Percentiles rank a stretch among this genome's conserved stretches.
phyloP scores from a whole-genome alignment of 495 filamentous ascomycete genomes.

The Xylaria grammica region DNA sequence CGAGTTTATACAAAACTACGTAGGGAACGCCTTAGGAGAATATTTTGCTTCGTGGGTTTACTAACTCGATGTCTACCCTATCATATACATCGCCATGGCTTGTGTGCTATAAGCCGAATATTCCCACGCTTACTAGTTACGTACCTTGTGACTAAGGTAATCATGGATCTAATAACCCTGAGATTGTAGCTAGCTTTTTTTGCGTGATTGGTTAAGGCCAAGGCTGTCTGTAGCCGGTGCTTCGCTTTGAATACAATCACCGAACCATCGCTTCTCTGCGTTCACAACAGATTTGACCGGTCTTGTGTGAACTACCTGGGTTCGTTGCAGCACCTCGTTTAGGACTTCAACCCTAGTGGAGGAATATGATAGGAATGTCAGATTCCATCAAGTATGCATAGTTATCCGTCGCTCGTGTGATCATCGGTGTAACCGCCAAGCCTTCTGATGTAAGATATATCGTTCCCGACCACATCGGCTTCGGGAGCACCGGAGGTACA shows the following conservation, averaged over 20 bases:
- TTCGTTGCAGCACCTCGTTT: constrained; percentile 7
- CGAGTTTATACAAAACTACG: neutral
- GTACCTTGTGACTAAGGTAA: neutral
- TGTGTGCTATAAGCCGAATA: too few species aligned
- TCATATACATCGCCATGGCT: too few species aligned
- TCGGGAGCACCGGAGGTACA: neutral
- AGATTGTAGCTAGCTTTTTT: constrained; percentile 18
- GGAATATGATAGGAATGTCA: constrained; percentile 10
- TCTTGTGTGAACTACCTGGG: neutral
- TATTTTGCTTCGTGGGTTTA: too few species aligned
- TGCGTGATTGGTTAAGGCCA: constrained; percentile 14
- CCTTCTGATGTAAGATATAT: constrained; percentile 19
- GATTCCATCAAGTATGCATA: constrained; percentile 12
- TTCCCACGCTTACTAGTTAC: neutral
- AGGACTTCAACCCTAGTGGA: neutral
- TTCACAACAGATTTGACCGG: neutral
- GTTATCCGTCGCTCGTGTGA: constrained; percentile 9
- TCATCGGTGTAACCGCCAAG: constrained; percentile 10
- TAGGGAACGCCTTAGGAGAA: neutral
- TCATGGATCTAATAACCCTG: neutral
- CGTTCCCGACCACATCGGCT: neutral
- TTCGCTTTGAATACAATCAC: constrained; percentile 6
- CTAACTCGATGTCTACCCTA: neutral
- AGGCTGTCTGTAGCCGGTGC: constrained; percentile 9
- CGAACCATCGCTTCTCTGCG: neutral